Evolutionary conservation across 1,139 yeast species (phyloP).

Genomic region (Zygoascus meyerae): DNA sequence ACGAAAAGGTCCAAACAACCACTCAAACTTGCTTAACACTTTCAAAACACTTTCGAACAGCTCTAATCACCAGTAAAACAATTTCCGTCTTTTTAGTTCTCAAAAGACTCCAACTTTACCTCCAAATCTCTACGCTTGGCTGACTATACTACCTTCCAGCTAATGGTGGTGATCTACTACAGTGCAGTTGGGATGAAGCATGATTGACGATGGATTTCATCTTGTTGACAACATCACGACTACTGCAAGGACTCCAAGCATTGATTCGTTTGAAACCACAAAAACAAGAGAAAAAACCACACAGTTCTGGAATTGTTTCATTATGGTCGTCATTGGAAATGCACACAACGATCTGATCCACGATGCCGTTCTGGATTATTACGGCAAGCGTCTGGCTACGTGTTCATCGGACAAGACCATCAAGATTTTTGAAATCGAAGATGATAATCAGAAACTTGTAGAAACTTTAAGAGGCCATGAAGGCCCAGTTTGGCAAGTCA

Average conservation of each 20-base stretch:
- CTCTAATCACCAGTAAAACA: too few species aligned
- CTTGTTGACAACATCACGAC: not conserved
- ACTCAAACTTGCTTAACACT: too few species aligned
- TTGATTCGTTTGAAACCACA: not conserved
- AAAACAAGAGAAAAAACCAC: not conserved
- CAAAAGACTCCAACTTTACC: too few species aligned
- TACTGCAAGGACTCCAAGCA: too few species aligned
- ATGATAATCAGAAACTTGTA: slow-evolving; percentile 60
- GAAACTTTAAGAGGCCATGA: slow-evolving; percentile 87
- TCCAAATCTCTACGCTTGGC: too few species aligned
- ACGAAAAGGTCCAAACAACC: too few species aligned
- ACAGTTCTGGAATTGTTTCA: not conserved
- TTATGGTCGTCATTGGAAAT: slow-evolving; percentile 32
- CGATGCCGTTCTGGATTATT: slow-evolving; percentile 94
- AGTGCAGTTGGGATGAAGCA: too few species aligned
- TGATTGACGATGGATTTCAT: too few species aligned
- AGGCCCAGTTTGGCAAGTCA: slow-evolving; percentile 98
- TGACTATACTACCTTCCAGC: too few species aligned
- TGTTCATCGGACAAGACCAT: slow-evolving; percentile 93
- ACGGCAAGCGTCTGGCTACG: slow-evolving; percentile 91
- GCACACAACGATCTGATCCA: slow-evolving; percentile 73
- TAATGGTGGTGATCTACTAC: too few species aligned
- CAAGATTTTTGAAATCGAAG: slow-evolving; percentile 86
- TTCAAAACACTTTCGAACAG: too few species aligned
- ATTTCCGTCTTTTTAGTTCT: too few species aligned